A percentile compares a stretch with the other conserved stretches of the same genome.
Evolutionary conservation across 306 rosid genomes (phyloP).

Genomic region (Pueraria montana): DNA sequence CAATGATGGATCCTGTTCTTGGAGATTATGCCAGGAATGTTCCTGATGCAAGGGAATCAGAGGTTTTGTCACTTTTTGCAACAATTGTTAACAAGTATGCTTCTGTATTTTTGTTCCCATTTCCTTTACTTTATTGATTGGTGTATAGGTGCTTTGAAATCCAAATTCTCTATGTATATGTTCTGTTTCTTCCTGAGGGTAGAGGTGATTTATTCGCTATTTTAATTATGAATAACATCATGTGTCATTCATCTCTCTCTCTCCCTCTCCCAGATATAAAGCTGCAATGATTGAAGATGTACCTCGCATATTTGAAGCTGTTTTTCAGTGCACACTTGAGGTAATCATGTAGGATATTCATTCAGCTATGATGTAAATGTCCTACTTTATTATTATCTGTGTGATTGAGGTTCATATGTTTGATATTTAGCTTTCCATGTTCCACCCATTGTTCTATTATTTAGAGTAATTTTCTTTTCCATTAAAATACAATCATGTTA

Average conservation of each 20-base stretch:
- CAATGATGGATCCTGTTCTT: conserved; percentile 99
- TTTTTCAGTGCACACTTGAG: conserved; percentile 98
- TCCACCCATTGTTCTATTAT: neutral
- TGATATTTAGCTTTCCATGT: neutral
- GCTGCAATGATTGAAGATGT: conserved; percentile 91
- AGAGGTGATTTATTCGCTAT: neutral
- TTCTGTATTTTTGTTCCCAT: neutral
- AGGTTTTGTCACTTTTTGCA: conserved; percentile 97
- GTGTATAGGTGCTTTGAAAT: conserved; percentile 31
- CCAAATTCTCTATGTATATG: neutral
- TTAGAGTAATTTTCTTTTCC: neutral
- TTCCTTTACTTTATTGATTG: conserved; percentile 7
- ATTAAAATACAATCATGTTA: neutral
- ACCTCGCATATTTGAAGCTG: conserved; percentile 98
- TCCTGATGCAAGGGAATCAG: conserved; percentile 99
- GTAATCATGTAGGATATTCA: conserved; percentile 53
- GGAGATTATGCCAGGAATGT: conserved; percentile 97
- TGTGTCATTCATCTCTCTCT: conserved; percentile 19
- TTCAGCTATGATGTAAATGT: neutral
- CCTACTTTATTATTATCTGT: conserved; percentile 14
- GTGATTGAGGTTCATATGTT: conserved; percentile 1
- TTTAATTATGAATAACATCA: neutral
- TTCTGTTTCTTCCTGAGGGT: neutral
- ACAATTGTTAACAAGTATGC: conserved; percentile 90
- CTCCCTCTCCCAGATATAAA: conserved; percentile 71